Percentiles rank a stretch among this genome's conserved stretches.
Conservation (phyloP, 805 yeast genomes). For the Komagataella mondaviorum region DNA sequence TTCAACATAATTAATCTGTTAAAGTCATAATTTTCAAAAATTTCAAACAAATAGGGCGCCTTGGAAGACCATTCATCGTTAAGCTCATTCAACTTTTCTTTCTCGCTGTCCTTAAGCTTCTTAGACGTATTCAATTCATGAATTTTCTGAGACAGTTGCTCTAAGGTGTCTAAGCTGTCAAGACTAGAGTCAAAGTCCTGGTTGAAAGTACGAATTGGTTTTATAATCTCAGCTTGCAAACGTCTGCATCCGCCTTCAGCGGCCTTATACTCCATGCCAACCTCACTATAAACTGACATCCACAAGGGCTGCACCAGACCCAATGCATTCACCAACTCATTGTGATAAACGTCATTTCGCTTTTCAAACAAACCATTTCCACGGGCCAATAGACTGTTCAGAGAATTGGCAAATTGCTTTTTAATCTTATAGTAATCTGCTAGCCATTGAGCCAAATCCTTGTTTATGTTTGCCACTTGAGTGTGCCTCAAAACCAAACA, state of each 20-base stretch:
- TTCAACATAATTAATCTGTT: constrained; percentile 49
- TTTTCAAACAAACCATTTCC: constrained; percentile 24
- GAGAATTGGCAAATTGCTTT: constrained; percentile 31
- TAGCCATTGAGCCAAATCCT: constrained; percentile 49
- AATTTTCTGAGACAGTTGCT: constrained; percentile 12
- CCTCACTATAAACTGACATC: constrained; percentile 25
- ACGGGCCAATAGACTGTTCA: constrained; percentile 22
- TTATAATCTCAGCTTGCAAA: constrained; percentile 40
- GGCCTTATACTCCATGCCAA: constrained; percentile 32
- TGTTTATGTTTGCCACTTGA: constrained; percentile 41
- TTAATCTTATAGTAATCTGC: constrained; percentile 36
- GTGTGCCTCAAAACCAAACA: constrained; percentile 41
- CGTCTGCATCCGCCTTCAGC: constrained; percentile 31
- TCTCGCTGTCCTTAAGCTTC: not conserved
- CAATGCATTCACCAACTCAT: constrained; percentile 32
- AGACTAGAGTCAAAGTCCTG: constrained; percentile 35
- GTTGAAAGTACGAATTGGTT: constrained; percentile 38
- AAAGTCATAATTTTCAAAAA: constrained; percentile 61
- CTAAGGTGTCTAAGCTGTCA: constrained; percentile 23
- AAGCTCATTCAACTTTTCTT: constrained; percentile 23
- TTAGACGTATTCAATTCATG: constrained; percentile 7
- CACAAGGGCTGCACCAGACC: constrained; percentile 31
- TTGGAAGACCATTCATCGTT: constrained; percentile 60
- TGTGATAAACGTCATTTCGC: constrained; percentile 26
- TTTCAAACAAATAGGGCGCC: constrained; percentile 66